These are phyloP conservation scores for Nemophila menziesii DNA, from an alignment of 257 asterid species.

Conservation along the genomic window DNA sequence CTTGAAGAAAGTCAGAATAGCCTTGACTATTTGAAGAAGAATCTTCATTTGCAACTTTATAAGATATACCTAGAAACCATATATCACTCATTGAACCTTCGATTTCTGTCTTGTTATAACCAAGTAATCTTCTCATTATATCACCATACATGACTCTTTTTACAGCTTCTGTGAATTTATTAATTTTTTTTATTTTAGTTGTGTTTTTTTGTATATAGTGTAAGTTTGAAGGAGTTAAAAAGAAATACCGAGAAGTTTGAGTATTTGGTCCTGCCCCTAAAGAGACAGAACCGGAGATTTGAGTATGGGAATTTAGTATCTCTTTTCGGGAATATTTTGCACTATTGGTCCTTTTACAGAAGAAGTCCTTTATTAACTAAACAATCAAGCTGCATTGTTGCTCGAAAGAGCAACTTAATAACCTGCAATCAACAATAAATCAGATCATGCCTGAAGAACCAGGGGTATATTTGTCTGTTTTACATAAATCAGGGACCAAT, in stretches of 20 bases:
- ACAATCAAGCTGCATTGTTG: constrained; percentile 2
- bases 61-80: constrained; percentile 88
- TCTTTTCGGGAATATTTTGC: too few relatives aligned
- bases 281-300: constrained; percentile 12
- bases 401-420: too few relatives aligned
- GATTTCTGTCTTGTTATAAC: constrained; percentile 35
- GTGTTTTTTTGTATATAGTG: too few relatives aligned
- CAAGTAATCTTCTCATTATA: constrained; percentile 70
- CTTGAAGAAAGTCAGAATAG: constrained; percentile 72
- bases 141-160: constrained; percentile 70
- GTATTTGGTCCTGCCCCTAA: constrained; percentile 32
- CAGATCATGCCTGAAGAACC: too few relatives aligned
- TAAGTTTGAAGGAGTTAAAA: too few relatives aligned
- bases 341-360: constrained; percentile 9
- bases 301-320: constrained; percentile 5
- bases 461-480: too few relatives aligned
- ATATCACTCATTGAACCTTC: constrained; percentile 60
- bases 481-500: too few relatives aligned
- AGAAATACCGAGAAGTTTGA: constrained; percentile 25
- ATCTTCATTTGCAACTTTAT: constrained; percentile 51
- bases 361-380: constrained; percentile 28
- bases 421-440: too few relatives aligned
- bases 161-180: constrained; percentile 57
- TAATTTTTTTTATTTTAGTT: too few relatives aligned
- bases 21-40: constrained; percentile 94